A percentile compares a stretch with the other conserved stretches of the same genome.
Conservation (phyloP, 495 filamentous ascomycete species). For the Diplogelasinospora grovesii region DNA sequence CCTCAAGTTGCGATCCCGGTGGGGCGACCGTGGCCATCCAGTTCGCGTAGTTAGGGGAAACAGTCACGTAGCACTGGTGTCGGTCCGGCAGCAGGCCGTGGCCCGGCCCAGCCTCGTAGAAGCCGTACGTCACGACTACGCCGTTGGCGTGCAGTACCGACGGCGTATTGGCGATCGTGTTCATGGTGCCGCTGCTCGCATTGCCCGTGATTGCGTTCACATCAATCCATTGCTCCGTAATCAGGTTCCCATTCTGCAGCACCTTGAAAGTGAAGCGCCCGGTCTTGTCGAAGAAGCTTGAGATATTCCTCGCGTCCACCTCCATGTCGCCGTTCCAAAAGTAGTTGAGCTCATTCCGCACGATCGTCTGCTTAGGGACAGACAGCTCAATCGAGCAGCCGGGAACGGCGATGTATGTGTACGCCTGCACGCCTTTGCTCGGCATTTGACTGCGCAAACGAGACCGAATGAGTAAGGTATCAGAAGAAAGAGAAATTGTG, state of each 20-base stretch:
- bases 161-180: slow-evolving; percentile 34
- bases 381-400: slow-evolving; percentile 39
- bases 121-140: slow-evolving; percentile 38
- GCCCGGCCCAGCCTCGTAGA: slow-evolving; percentile 46
- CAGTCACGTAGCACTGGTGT: slow-evolving; percentile 47
- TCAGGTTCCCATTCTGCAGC: slow-evolving; percentile 27
- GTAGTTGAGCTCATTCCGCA: slow-evolving; percentile 20
- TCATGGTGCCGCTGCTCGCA: slow-evolving; percentile 41
- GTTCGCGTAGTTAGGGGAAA: slow-evolving; percentile 35
- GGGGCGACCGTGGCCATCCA: slow-evolving; percentile 45
- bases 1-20: slow-evolving; percentile 31
- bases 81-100: slow-evolving; percentile 36
- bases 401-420: slow-evolving; percentile 41
- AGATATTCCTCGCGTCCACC: slow-evolving; percentile 39
- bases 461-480: no score
- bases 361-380: slow-evolving; percentile 34
- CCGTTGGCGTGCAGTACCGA: slow-evolving; percentile 32
- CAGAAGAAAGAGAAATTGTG: background rate
- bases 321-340: slow-evolving; percentile 39
- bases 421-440: slow-evolving; percentile 43
- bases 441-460: no score
- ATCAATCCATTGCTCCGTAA: slow-evolving; percentile 35
- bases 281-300: slow-evolving; percentile 35
- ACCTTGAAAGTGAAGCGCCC: slow-evolving; percentile 45
- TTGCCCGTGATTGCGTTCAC: slow-evolving; percentile 46